These are phyloP conservation scores for Cucurbita pepo DNA, from an alignment of 306 rosid genomes.

Conservation along the genomic window DNA sequence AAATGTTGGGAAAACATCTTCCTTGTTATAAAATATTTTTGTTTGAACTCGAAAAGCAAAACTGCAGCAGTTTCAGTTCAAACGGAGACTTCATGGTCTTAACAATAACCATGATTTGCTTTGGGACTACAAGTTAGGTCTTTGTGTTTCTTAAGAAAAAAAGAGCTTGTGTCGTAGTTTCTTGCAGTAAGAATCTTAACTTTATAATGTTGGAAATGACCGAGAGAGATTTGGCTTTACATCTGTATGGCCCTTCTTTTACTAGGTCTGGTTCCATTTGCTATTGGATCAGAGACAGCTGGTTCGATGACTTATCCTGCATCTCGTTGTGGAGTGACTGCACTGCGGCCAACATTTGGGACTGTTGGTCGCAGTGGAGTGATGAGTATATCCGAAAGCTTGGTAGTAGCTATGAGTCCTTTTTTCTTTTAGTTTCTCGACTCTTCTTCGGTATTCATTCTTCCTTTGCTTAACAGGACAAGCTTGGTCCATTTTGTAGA, in stretches of 20 bases:
- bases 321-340: slow-evolving; percentile 62
- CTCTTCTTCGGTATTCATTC: slow-evolving; percentile 2
- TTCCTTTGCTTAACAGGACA: slow-evolving; percentile 35
- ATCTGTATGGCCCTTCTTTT: not conserved
- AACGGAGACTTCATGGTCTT: not conserved
- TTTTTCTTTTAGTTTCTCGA: not conserved
- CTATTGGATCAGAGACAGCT: slow-evolving; percentile 61
- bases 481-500: slow-evolving; percentile 75
- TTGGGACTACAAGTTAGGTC: not conserved
- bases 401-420: slow-evolving; percentile 20
- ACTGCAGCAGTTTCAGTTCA: not conserved
- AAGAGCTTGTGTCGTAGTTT: not conserved
- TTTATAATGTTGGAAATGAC: not conserved
- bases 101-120: not conserved
- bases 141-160: not conserved
- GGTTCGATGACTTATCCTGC: slow-evolving; percentile 70
- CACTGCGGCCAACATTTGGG: slow-evolving; percentile 64
- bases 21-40: not conserved
- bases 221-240: not conserved
- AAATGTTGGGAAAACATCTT: not conserved
- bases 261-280: slow-evolving; percentile 67
- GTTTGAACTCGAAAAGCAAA: not conserved
- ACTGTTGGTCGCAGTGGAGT: slow-evolving; percentile 65
- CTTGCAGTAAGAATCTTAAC: not conserved
- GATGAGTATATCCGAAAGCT: slow-evolving; percentile 76